Evolutionary conservation across 169 alveolate species (phyloP).

Genomic region (Eimeria praecox): DNA sequence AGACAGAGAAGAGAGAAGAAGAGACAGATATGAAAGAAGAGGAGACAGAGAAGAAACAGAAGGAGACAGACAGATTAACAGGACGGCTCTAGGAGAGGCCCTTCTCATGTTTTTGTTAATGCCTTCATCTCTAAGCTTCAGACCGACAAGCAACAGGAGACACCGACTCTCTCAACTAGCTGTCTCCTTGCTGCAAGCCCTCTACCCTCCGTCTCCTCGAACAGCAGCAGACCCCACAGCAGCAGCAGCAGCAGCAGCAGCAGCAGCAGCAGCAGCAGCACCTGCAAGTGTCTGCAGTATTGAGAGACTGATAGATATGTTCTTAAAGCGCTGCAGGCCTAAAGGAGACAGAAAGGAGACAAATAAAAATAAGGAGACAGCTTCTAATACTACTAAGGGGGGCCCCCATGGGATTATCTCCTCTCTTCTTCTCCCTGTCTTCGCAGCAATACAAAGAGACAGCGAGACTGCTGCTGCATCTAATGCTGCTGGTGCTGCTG

Average conservation of each 20-base stretch:
- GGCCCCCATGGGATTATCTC: background rate
- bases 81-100: background rate
- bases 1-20: background rate
- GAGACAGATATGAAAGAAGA: background rate
- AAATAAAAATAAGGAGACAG: no score
- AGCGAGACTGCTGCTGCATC: background rate
- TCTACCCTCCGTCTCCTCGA: background rate
- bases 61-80: background rate
- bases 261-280: background rate
- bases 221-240: conserved; percentile 31
- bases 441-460: background rate
- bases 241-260: conserved; percentile 40
- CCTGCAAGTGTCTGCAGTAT: background rate
- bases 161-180: background rate
- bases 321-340: background rate
- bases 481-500: background rate
- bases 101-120: background rate
- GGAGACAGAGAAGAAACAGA: background rate
- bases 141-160: background rate
- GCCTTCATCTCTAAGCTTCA: background rate
- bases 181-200: background rate
- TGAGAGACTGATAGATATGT: background rate
- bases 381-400: background rate
- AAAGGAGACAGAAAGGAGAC: background rate
- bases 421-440: conserved; percentile 10